Evolutionary conservation across 1,284 basidiomycete species (phyloP).

Genomic region (Schizopora paradoxa): DNA sequence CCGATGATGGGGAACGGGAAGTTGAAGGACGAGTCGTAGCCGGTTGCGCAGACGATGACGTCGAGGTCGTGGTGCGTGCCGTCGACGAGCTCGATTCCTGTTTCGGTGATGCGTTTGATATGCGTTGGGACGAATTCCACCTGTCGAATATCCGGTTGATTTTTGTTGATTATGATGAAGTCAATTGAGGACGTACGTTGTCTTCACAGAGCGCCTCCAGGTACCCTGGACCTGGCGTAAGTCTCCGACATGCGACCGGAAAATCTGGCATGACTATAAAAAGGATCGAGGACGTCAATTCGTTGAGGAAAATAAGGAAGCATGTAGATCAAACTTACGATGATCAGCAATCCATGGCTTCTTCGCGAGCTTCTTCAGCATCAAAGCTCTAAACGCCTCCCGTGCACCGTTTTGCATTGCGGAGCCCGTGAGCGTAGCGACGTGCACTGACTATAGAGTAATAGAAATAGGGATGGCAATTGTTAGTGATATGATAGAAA

Average conservation of each 20-base stretch:
- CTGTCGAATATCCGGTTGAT: constrained; percentile 25
- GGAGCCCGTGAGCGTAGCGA: constrained; percentile 39
- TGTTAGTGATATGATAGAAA: neutral
- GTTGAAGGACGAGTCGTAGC: constrained; percentile 50
- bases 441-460: constrained; percentile 38
- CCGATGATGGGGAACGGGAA: constrained; percentile 50
- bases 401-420: constrained; percentile 37
- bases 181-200: constrained; percentile 38
- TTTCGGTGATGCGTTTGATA: constrained; percentile 47
- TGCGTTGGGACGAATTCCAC: constrained; percentile 47
- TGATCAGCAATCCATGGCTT: constrained; percentile 57
- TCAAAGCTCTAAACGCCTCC: constrained; percentile 39
- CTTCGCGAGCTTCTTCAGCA: constrained; percentile 46
- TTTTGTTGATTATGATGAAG: neutral
- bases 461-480: neutral
- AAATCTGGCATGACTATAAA: constrained; percentile 53
- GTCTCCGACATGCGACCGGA: constrained; percentile 48
- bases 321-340: constrained; percentile 30
- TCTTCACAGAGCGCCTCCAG: constrained; percentile 56
- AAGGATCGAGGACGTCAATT: neutral
- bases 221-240: constrained; percentile 64
- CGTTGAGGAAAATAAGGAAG: neutral
- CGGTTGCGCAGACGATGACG: constrained; percentile 56
- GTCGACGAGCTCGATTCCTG: constrained; percentile 50
- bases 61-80: constrained; percentile 51